phyloP scores from a whole-genome alignment of 2,329 filamentous ascomycete species.

The Mycosphaerella sp. region DNA sequence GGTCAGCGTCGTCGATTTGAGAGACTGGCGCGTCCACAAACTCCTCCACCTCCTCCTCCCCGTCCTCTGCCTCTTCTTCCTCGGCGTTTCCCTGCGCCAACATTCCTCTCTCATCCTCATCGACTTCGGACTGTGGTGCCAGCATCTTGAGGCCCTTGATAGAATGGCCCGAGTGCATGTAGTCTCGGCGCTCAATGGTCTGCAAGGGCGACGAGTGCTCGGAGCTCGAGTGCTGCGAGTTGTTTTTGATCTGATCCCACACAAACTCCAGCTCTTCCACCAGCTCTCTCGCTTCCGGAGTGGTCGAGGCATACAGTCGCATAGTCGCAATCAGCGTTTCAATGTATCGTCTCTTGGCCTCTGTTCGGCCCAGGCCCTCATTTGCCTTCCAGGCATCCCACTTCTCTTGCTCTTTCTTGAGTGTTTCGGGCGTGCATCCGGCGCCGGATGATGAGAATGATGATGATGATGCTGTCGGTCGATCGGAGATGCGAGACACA shows the following conservation, averaged over 20 bases:
- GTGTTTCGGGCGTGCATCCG: slow-evolving; percentile 17
- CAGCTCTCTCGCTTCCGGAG: slow-evolving; percentile 76
- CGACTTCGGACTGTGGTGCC: slow-evolving; percentile 73
- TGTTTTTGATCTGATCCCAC: slow-evolving; percentile 96
- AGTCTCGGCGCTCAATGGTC: slow-evolving; percentile 32
- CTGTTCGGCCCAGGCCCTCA: slow-evolving; percentile 73
- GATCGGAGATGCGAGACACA: slow-evolving; percentile 87
- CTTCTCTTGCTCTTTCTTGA: slow-evolving; percentile 37
- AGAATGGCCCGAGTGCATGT: slow-evolving; percentile 26
- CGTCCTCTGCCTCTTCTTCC: slow-evolving; percentile 48
- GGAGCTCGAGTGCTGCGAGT: slow-evolving; percentile 29
- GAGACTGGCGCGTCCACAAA: slow-evolving; percentile 46
- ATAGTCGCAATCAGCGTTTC: slow-evolving; percentile 92
- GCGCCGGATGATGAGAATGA: slow-evolving; percentile 8
- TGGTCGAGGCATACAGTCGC: slow-evolving; percentile 85
- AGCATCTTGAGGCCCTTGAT: slow-evolving; percentile 50
- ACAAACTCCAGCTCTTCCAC: slow-evolving; percentile 97
- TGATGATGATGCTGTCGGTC: slow-evolving; percentile 46
- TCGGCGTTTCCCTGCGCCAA: too few species aligned
- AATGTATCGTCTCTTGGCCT: slow-evolving; percentile 91
- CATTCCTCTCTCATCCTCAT: slow-evolving; percentile 28
- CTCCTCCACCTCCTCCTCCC: slow-evolving; percentile 39
- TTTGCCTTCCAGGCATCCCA: slow-evolving; percentile 92
- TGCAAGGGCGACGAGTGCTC: slow-evolving; percentile 29
- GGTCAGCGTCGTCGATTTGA: slow-evolving; percentile 37